Percentiles rank a stretch among this genome's conserved stretches.
phyloP scores from a whole-genome alignment of 805 yeast species.

The Danielozyma ontarioensis region DNA sequence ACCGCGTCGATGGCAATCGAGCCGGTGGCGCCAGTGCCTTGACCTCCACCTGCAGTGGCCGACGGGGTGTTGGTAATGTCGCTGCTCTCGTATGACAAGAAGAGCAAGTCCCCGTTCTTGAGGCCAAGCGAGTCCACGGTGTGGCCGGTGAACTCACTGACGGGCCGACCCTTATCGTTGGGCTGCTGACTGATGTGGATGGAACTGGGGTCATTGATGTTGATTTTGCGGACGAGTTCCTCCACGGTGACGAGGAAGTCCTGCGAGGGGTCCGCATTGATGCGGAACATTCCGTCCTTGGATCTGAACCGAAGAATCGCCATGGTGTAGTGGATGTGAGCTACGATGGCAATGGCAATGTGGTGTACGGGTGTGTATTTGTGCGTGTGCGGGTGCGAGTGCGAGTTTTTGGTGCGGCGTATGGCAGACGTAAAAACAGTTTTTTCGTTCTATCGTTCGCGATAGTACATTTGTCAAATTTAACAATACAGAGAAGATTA shows the following conservation, averaged over 20 bases:
- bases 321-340: not conserved
- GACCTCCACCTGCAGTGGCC: not conserved
- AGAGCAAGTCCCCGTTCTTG: slow-evolving; percentile 57
- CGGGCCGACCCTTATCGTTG: slow-evolving; percentile 36
- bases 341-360: too few relatives aligned
- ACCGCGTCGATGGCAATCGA: not conserved
- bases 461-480: slow-evolving; percentile 86
- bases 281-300: slow-evolving; percentile 77
- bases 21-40: not conserved
- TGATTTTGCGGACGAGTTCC: slow-evolving; percentile 25
- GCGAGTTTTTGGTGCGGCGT: too few relatives aligned
- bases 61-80: not conserved
- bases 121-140: slow-evolving; percentile 42
- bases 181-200: slow-evolving; percentile 43
- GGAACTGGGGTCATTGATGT: slow-evolving; percentile 13
- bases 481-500: slow-evolving; percentile 99
- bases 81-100: slow-evolving; percentile 29
- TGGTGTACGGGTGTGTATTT: too few relatives aligned
- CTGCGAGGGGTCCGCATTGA: slow-evolving; percentile 42
- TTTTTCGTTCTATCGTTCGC: slow-evolving; percentile 36
- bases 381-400: too few relatives aligned
- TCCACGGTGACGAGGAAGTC: slow-evolving; percentile 43
- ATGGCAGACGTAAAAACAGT: not conserved
- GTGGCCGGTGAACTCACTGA: slow-evolving; percentile 28
- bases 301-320: slow-evolving; percentile 66